Evolutionary conservation across 805 yeast genomes (phyloP).

Genomic region (Hanseniaspora clermontiae): DNA sequence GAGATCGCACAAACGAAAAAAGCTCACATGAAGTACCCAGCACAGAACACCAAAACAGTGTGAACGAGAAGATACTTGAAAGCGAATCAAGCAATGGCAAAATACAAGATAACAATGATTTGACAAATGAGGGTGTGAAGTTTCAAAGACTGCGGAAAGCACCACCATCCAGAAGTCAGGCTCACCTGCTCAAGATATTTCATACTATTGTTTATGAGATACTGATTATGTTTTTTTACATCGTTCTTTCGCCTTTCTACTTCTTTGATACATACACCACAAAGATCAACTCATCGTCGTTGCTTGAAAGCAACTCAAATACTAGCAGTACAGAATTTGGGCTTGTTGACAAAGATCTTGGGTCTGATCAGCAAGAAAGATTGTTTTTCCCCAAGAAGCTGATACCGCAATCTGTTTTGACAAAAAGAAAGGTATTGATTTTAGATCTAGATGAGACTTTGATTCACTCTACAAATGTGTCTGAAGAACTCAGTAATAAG

Average conservation of each 20-base stretch:
- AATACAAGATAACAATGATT: neutral
- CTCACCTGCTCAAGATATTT: neutral
- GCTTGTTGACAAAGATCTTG: neutral
- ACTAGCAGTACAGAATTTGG: neutral
- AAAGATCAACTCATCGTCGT: neutral
- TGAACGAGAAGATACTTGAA: neutral
- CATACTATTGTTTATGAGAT: conserved; percentile 1
- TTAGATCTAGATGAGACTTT: conserved; percentile 89
- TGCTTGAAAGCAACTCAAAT: neutral
- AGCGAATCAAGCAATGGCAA: neutral
- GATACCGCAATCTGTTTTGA: conserved; percentile 30
- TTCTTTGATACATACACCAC: conserved; percentile 10
- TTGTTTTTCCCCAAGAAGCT: conserved; percentile 33
- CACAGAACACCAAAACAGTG: neutral
- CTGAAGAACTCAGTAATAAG: conserved; percentile 33
- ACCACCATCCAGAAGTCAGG: neutral
- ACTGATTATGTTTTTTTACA: conserved; percentile 1
- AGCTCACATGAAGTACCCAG: neutral
- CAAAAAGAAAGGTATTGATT: conserved; percentile 54
- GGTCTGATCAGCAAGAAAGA: conserved; percentile 22
- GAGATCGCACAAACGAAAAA: neutral
- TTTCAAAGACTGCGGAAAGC: neutral
- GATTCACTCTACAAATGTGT: conserved; percentile 59
- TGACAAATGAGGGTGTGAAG: neutral
- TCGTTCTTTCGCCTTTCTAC: conserved; percentile 6